A percentile compares a stretch with the other conserved stretches of the same genome.
Conservation (phyloP, 345 rosid species). For the Noccaea bulbosa region DNA sequence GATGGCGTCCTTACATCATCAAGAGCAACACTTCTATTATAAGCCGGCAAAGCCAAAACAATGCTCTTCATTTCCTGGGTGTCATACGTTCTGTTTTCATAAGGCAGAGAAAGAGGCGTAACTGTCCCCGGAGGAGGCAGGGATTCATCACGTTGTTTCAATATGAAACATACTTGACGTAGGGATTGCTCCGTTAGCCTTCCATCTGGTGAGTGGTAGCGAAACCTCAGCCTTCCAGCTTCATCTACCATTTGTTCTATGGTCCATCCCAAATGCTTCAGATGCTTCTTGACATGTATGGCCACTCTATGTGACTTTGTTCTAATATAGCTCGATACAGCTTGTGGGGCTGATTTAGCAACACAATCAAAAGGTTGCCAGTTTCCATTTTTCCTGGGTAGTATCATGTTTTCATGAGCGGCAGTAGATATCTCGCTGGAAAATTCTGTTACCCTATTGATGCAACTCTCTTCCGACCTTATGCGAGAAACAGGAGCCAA, state of each 20-base stretch:
- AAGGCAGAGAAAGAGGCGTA: constrained; percentile 17
- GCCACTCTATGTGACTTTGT: neutral
- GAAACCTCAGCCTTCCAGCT: constrained; percentile 37
- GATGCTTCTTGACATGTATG: constrained; percentile 55
- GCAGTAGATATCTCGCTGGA: constrained; percentile 33
- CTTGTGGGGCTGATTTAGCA: constrained; percentile 60
- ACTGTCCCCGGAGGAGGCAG: neutral
- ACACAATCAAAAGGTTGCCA: constrained; percentile 59
- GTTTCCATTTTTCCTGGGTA: constrained; percentile 9
- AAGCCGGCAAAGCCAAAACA: constrained; percentile 42
- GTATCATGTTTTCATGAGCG: neutral
- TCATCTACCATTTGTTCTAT: constrained; percentile 46
- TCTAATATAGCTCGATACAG: constrained; percentile 48
- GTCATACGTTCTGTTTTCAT: constrained; percentile 5
- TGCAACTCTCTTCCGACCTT: constrained; percentile 30
- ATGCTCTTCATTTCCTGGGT: constrained; percentile 10
- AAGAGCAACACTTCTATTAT: constrained; percentile 6
- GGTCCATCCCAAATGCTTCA: constrained; percentile 61
- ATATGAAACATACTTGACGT: constrained; percentile 49
- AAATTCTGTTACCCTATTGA: constrained; percentile 27
- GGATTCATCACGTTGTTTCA: constrained; percentile 35
- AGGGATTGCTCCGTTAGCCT: constrained; percentile 58
- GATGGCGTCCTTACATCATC: constrained; percentile 17
- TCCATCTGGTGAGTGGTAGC: constrained; percentile 68
- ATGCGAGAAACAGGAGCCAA: constrained; percentile 40